Evolutionary conservation across 2,329 filamentous ascomycete genomes (phyloP).

Genomic region (Diaporthe australafricana): DNA sequence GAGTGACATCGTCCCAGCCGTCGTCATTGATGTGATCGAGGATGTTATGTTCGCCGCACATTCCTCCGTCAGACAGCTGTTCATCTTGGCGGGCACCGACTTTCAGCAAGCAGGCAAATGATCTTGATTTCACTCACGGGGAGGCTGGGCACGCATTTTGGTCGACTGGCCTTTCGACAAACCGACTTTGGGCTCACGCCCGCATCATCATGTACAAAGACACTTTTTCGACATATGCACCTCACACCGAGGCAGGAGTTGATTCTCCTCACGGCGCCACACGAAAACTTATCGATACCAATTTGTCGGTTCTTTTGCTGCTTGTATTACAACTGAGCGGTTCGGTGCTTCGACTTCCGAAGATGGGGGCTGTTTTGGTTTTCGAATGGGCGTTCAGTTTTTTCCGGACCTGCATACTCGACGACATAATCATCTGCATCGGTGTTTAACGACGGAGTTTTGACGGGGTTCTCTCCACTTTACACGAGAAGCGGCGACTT

Average conservation of each 20-base stretch:
- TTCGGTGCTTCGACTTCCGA: slow-evolving; percentile 50
- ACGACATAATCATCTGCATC: slow-evolving; percentile 53
- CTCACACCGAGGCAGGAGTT: slow-evolving; percentile 45
- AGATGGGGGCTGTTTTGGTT: slow-evolving; percentile 55
- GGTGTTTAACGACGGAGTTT: slow-evolving; percentile 60
- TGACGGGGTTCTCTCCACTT: slow-evolving; percentile 45
- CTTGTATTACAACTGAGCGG: slow-evolving; percentile 43
- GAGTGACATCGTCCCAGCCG: slow-evolving; percentile 48
- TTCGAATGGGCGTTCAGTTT: slow-evolving; percentile 56
- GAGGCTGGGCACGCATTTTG: slow-evolving; percentile 45
- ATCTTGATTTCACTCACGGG: slow-evolving; percentile 51
- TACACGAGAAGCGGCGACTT: slow-evolving; percentile 51
- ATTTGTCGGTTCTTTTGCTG: slow-evolving; percentile 42
- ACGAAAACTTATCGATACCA: slow-evolving; percentile 49
- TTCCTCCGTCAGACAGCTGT: slow-evolving; percentile 52
- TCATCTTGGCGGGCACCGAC: slow-evolving; percentile 63
- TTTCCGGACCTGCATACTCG: slow-evolving; percentile 39
- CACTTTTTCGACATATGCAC: slow-evolving; percentile 48
- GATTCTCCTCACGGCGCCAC: slow-evolving; percentile 45
- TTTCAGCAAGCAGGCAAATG: slow-evolving; percentile 56
- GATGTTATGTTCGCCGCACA: slow-evolving; percentile 50
- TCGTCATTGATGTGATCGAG: slow-evolving; percentile 51
- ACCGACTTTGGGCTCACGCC: slow-evolving; percentile 38
- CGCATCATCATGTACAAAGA: slow-evolving; percentile 48
- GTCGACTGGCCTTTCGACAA: slow-evolving; percentile 46